phyloP scores from a whole-genome alignment of 2,329 filamentous ascomycete genomes.

The Fusarium sp. region DNA sequence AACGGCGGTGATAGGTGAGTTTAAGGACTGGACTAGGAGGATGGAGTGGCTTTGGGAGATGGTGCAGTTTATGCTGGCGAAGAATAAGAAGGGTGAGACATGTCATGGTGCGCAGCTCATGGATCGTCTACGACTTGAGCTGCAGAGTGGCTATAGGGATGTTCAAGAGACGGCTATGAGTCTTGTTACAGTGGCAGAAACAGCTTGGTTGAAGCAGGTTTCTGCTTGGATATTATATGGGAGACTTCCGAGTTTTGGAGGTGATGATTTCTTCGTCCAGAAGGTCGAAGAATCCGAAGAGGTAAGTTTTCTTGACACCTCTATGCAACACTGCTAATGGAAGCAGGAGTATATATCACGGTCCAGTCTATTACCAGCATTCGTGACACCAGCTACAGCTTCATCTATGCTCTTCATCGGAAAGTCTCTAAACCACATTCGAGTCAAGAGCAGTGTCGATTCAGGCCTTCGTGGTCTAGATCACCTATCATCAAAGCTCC shows the following conservation, averaged over 20 bases:
- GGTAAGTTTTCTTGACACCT: slow-evolving; percentile 43
- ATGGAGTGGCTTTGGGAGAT: slow-evolving; percentile 88
- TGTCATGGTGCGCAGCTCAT: slow-evolving; percentile 80
- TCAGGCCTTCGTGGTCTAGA: slow-evolving; percentile 61
- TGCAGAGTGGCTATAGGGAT: slow-evolving; percentile 89
- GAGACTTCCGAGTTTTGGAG: slow-evolving; percentile 78
- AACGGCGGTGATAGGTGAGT: slow-evolving; percentile 84
- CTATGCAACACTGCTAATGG: neutral
- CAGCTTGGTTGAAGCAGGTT: slow-evolving; percentile 89
- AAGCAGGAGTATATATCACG: slow-evolving; percentile 67
- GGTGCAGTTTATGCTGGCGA: slow-evolving; percentile 71
- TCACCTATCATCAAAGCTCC: slow-evolving; percentile 74
- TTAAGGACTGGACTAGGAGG: slow-evolving; percentile 84
- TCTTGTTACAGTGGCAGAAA: slow-evolving; percentile 82
- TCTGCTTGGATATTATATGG: slow-evolving; percentile 94
- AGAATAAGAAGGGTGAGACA: slow-evolving; percentile 46
- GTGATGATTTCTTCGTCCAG: slow-evolving; percentile 87
- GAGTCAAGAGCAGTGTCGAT: slow-evolving; percentile 61
- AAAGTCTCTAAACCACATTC: slow-evolving; percentile 85
- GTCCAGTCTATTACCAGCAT: slow-evolving; percentile 75
- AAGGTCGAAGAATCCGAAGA: slow-evolving; percentile 55
- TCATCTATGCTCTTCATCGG: slow-evolving; percentile 91
- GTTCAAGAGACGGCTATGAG: slow-evolving; percentile 80
- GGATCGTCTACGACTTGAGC: slow-evolving; percentile 76
- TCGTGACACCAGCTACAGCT: slow-evolving; percentile 79